A percentile compares a stretch with the other conserved stretches of the same genome.
phyloP scores from a whole-genome alignment of 176 grass and related monocot species.

The Alloteropsis semialata region DNA sequence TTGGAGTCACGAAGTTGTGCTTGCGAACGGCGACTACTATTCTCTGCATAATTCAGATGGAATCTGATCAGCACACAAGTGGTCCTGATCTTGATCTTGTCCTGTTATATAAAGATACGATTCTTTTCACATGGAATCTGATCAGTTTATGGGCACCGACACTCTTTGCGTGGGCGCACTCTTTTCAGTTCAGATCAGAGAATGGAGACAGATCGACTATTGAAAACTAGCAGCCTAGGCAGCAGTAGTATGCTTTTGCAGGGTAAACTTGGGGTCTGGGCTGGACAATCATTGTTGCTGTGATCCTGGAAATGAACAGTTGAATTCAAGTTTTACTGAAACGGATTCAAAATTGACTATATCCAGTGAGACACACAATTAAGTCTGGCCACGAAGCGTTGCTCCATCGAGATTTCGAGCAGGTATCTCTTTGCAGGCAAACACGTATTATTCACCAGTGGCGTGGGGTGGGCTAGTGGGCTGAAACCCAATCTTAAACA shows the following conservation, averaged over 20 bases:
- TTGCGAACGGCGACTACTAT: background rate
- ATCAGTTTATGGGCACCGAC: background rate
- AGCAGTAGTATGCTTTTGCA: background rate
- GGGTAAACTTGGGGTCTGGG: background rate
- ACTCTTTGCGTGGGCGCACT: background rate
- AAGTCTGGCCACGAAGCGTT: too few species aligned
- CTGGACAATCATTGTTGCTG: background rate
- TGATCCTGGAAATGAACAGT: background rate
- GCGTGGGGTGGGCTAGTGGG: background rate
- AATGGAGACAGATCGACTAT: background rate
- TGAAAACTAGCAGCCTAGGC: background rate
- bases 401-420: too few species aligned
- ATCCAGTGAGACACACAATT: too few species aligned
- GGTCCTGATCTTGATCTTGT: slow-evolving; percentile 7
- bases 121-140: background rate
- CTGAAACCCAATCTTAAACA: background rate
- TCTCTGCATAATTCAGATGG: background rate
- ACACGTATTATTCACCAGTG: too few species aligned
- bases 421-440: too few species aligned
- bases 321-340: background rate
- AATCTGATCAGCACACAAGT: background rate
- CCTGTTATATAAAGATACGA: background rate
- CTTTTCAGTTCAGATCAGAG: background rate
- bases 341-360: background rate
- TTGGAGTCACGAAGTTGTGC: too few species aligned